A percentile compares a stretch with the other conserved stretches of the same genome.
Evolutionary conservation across 2,329 filamentous ascomycete species (phyloP).

Genomic region (Emergomyces orientalis): DNA sequence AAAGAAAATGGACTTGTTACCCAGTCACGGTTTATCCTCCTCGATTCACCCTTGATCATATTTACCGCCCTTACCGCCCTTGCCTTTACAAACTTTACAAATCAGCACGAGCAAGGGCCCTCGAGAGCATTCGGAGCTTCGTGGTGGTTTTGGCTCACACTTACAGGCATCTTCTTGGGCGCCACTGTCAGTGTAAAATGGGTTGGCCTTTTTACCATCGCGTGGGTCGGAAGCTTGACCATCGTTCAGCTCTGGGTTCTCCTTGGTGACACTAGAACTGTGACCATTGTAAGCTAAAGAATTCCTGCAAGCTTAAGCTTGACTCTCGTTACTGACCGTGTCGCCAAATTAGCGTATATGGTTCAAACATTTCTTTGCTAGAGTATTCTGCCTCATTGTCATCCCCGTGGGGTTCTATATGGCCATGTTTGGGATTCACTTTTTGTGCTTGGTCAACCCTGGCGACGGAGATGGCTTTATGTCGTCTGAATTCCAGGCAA

Average conservation of each 20-base stretch:
- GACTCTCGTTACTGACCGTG: constrained; percentile 32
- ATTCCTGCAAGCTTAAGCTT: constrained; percentile 61
- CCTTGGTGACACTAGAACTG: constrained; percentile 77
- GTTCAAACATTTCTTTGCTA: constrained; percentile 88
- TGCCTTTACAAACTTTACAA: constrained; percentile 85
- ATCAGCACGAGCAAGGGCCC: constrained; percentile 91
- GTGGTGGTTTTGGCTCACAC: constrained; percentile 97
- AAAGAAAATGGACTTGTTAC: constrained; percentile 90
- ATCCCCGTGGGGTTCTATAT: constrained; percentile 88
- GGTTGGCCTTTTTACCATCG: constrained; percentile 97
- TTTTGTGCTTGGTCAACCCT: constrained; percentile 83
- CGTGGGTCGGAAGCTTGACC: constrained; percentile 90
- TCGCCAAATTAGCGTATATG: constrained; percentile 53
- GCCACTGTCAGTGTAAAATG: constrained; percentile 95
- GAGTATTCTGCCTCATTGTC: constrained; percentile 81
- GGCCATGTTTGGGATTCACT: constrained; percentile 96
- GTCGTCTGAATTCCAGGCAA: constrained; percentile 98
- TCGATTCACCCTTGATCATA: constrained; percentile 89
- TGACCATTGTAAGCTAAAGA: constrained; percentile 67
- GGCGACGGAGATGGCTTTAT: constrained; percentile 98
- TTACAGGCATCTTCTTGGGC: constrained; percentile 78
- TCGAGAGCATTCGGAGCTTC: constrained; percentile 73
- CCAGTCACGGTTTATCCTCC: constrained; percentile 87
- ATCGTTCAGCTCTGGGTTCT: constrained; percentile 89
- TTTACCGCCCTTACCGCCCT: constrained; percentile 88